Evolutionary conservation across 2,329 filamentous ascomycete genomes (phyloP), one percentile per base, ranked within the genome.

Genomic region (Fusarium ambrosium): DNA sequence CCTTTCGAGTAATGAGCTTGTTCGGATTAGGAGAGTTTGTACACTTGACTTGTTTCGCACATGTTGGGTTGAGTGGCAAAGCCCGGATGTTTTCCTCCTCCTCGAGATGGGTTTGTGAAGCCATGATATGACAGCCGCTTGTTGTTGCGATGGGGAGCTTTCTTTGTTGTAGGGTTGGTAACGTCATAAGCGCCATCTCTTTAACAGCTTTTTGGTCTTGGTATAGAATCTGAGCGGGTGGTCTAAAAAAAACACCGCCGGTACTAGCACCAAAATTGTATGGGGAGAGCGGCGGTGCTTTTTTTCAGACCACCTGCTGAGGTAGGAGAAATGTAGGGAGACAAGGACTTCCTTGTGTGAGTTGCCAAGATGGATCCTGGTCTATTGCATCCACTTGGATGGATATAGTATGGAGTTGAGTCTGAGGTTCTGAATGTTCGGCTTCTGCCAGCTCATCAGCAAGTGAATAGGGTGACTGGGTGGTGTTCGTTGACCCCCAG

Each of bases 81-180:
- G 29, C 55, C 70, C 70, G 69, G 72, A 73, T 39, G 24, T 63
- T 74, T 75, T 75, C 51, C 72, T 74, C 72, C 72, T 43, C 72
- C 69, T 43, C 9, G 7, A 53, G 24, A n/a, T 53, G 7, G 24
- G 27, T 29, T 32, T 53, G 27, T 20, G 27, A 32, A 53, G 18
- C 6, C 6, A 53, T 32, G 48, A n/a, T 13, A 32, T 29, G 48
- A 53, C 6, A 5, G 39, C 5, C 2, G 39, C n/a, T 41, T 41
- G 39, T 29, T 11, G 24, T 4, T 29, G 16, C 16, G 27, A 20
- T 11, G 18, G 14, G 20, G n/a, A 32, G 20, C 29, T 34, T 45
- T 24, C 16, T 20, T 18, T 22, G 36, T 14, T 22, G 27, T 7
- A 24, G 8, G 14, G 14, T 16, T 10, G 27, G n/a, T 6, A 45